phyloP scores from a whole-genome alignment of 805 yeast genomes.

The Candida endomychidarum region DNA sequence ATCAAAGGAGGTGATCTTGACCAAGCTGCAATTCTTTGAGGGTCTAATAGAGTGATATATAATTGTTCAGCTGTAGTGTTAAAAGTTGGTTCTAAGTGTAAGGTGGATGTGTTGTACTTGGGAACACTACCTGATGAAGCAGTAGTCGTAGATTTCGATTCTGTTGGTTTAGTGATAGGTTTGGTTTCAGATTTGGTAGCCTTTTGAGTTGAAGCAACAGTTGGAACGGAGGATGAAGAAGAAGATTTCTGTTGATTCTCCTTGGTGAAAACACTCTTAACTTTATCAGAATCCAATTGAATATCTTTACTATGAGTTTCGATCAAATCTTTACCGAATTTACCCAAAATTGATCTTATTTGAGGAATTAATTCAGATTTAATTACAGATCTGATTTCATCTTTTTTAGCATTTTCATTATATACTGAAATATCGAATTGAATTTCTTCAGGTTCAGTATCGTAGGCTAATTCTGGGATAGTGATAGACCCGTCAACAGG shows the following conservation, averaged over 20 bases:
- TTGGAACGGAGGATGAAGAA: constrained; percentile 12
- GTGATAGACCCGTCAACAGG: constrained; percentile 68
- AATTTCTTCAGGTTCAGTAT: constrained; percentile 79
- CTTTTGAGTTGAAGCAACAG: constrained; percentile 1
- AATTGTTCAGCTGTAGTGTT: constrained; percentile 86
- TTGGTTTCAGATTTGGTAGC: neutral
- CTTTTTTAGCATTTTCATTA: constrained; percentile 48
- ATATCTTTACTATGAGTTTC: constrained; percentile 78
- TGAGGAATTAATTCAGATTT: constrained; percentile 62
- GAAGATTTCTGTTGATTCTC: constrained; percentile 44
- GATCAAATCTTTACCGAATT: constrained; percentile 79
- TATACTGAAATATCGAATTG: constrained; percentile 77
- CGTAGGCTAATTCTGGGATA: constrained; percentile 93
- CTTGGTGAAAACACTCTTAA: constrained; percentile 39
- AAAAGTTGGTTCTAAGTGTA: constrained; percentile 76
- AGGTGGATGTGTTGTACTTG: constrained; percentile 76
- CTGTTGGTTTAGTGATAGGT: neutral
- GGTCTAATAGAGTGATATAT: constrained; percentile 73
- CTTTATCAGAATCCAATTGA: constrained; percentile 61
- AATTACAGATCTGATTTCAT: constrained; percentile 52
- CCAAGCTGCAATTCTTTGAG: constrained; percentile 86
- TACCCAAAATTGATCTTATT: constrained; percentile 56
- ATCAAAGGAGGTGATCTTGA: constrained; percentile 69
- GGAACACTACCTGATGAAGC: constrained; percentile 36
- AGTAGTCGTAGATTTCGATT: constrained; percentile 12